phyloP scores from a whole-genome alignment of 805 yeast species.

The Metschnikowia cerradonensis region DNA sequence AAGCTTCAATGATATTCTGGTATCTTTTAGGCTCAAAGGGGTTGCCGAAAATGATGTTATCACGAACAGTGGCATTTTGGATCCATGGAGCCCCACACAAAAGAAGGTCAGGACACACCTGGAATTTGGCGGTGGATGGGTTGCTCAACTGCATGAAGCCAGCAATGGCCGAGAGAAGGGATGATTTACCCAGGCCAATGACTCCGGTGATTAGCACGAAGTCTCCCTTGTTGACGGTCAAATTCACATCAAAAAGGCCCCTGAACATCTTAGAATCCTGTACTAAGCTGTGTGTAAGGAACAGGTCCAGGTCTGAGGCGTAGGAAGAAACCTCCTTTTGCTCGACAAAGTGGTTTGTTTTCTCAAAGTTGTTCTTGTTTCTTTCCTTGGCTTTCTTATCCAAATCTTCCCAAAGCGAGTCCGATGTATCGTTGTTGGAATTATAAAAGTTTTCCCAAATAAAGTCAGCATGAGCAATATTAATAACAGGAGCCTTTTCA shows the following conservation, averaged over 20 bases:
- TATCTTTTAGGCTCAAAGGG: constrained; percentile 28
- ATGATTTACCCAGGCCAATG: constrained; percentile 43
- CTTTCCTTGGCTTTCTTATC: constrained; percentile 13
- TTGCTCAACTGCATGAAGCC: constrained; percentile 35
- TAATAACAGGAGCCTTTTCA: constrained; percentile 3
- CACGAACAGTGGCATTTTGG: constrained; percentile 40
- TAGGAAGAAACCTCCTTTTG: background rate
- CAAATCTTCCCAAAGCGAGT: constrained; percentile 10
- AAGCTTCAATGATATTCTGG: constrained; percentile 29
- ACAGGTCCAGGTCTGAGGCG: constrained; percentile 4
- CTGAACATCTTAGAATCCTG: constrained; percentile 20
- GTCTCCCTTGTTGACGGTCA: constrained; percentile 29
- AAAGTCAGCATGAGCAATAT: constrained; percentile 13
- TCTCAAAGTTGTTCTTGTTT: constrained; percentile 10
- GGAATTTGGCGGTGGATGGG: constrained; percentile 24
- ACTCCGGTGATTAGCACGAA: constrained; percentile 41
- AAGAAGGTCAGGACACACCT: constrained; percentile 27
- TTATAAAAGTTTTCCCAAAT: constrained; percentile 13
- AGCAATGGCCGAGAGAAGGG: constrained; percentile 37
- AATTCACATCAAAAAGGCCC: constrained; percentile 33
- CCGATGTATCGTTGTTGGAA: constrained; percentile 1
- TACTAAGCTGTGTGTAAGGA: constrained; percentile 1
- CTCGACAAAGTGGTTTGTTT: background rate
- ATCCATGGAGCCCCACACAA: constrained; percentile 41
- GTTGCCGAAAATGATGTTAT: constrained; percentile 37